Base-by-base conservation (phyloP, 73 alveolate genomes). In the Tetrahymena borealis region DNA sequence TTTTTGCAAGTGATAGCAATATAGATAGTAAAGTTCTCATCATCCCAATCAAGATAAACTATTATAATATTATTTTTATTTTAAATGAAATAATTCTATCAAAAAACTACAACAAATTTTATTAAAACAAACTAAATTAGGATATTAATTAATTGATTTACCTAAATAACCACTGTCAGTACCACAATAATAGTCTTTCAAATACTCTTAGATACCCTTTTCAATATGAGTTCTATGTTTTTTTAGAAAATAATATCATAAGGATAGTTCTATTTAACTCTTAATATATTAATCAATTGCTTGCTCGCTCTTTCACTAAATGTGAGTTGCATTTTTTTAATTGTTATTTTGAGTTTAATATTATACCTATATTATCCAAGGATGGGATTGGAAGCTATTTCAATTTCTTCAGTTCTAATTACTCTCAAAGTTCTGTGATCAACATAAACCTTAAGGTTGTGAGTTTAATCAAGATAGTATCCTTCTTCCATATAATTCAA, bases 11-110 rank as follows among this genome's bases (percentile, higher is more conserved):
- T 60, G 28, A 60, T 60, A 5, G 85, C 85, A 15, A 60, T 20
- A 60, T 60, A 60, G 28, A 60, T 60, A 35, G 85, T 60, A 60
- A 60, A 60, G 10, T 60, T 16, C 10, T 60, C 85, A 24, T 60
- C 85, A 60, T 60, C 85, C 85, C 85, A 60, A 60, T 60, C 85
- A 60, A 60, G 85, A 16, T 60, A 60, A 60, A 60, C 85, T 60
- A 60, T n/a, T 11, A 60, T 60, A 24, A 15, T 24, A 60, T 24
- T 40, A 40, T 40, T 60, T 20, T 24, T 15, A 24, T 60, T 15
- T 20, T 60, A 15, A 10, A 7, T 60, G 10, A 24, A 18, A 7
- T 15, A 13, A 60, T 0, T 60, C 85, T 60, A 60, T 24, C 31
- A 3, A 32, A n/a, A n/a, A n/a, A n/a, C n/a, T n/a, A n/a, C n/a